Evolutionary conservation across 1,284 basidiomycete species (phyloP), one percentile per base, ranked within the genome.

Genomic region (Sporisorium graminicola): DNA sequence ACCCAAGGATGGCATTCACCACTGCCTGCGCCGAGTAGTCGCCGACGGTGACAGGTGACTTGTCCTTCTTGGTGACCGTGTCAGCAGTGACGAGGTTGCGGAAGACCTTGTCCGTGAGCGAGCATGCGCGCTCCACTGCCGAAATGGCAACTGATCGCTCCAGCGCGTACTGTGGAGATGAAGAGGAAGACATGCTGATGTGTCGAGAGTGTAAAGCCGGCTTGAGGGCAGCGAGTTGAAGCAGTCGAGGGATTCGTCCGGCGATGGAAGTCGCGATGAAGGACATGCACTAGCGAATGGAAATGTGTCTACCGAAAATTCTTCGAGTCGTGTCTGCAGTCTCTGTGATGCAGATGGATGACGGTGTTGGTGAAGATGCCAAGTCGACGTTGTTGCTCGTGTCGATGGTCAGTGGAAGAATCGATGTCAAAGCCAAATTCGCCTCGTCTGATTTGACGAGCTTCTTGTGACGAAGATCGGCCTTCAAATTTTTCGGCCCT

Each of bases 31-130:
- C 83, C 27, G 81, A 80, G 60, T 79, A 85, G 67, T 85, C 84
- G 18, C 84, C 84, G n/a, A 85, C 93, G 14, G 96, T 99, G 3
- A 99, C 96, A 4, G 96, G 96, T 37, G 93, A 94, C 87, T 95
- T 95, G 88, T 99, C 97, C 58, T 90, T 91, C 86, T 99, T 99
- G 50, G 91, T 92, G 51, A 97, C 88, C 0, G 93, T 94, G 86
- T 98, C 95, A 79, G 91, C 90, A 3, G 78, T 92, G 74, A 95
- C 92, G 61, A 98, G 90, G 62, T 91, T 91, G 82, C 93, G 91
- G 87, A 98, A 98, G 16, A 98, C 94, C 8, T 91, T 90, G 18
- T 91, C 90, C 0, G 97, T 86, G 37, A 86, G 66, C 29, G 89
- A 87, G 83, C 93, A 96, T 10, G 95, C 96, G 47, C 95, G 88